Evolutionary conservation across 176 grass and related monocot species (phyloP).

Genomic region (Raddia distichophylla): DNA sequence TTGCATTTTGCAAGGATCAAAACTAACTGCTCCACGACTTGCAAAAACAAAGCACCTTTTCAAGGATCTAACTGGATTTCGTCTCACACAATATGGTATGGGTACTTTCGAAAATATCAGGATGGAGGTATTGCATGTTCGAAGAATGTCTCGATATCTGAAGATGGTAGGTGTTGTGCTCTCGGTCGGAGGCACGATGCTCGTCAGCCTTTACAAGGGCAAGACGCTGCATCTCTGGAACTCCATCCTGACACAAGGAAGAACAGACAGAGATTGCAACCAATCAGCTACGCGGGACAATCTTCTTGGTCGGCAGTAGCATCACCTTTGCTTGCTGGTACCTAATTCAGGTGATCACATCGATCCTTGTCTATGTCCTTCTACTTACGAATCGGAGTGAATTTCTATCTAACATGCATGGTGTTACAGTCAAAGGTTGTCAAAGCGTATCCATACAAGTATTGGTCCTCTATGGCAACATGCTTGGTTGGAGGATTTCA

Average conservation of each 20-base stretch:
- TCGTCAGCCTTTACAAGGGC: slow-evolving; percentile 66
- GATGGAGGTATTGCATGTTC: slow-evolving; percentile 41
- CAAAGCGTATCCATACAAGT: slow-evolving; percentile 70
- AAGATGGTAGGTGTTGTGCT: slow-evolving; percentile 40
- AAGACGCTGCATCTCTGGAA: slow-evolving; percentile 48
- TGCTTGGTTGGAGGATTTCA: slow-evolving; percentile 63
- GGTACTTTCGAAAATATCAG: background rate
- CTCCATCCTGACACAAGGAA: slow-evolving; percentile 23
- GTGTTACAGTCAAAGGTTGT: slow-evolving; percentile 49
- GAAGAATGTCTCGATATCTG: slow-evolving; percentile 19
- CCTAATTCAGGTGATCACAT: slow-evolving; percentile 42
- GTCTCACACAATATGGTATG: too few relatives aligned
- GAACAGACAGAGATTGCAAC: background rate
- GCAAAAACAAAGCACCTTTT: background rate
- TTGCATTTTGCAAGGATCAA: background rate
- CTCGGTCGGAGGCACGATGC: slow-evolving; percentile 53
- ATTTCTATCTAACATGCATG: background rate
- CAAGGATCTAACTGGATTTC: slow-evolving; percentile 19
- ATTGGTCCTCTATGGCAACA: slow-evolving; percentile 61
- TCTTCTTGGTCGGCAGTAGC: slow-evolving; percentile 48
- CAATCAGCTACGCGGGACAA: slow-evolving; percentile 43
- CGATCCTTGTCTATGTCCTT: background rate
- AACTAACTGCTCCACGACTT: background rate
- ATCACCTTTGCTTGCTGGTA: slow-evolving; percentile 61
- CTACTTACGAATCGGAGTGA: background rate